These are phyloP conservation scores for Trametopsis cervina DNA, from an alignment of 768 basidiomycete species.

Conservation along the genomic window DNA sequence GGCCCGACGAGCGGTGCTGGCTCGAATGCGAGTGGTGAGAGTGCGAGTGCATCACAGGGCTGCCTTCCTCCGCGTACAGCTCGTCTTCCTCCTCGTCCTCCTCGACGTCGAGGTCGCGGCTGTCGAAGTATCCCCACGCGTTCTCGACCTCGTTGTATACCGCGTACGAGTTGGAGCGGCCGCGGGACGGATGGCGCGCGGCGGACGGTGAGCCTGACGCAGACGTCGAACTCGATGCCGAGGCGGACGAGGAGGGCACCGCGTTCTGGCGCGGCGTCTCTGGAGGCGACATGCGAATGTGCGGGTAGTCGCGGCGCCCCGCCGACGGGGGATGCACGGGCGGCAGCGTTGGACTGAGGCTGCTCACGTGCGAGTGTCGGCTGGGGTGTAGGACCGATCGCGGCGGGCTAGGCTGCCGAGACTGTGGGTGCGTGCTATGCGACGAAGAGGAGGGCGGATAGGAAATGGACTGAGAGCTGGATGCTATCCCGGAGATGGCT, in stretches of 20 bases:
- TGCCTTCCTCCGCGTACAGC: constrained; percentile 12
- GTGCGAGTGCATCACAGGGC: constrained; percentile 4
- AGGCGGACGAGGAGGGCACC: constrained; percentile 1
- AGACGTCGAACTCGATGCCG: constrained; percentile 2
- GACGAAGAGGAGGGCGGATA: background rate
- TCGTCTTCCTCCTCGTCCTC: constrained; percentile 19
- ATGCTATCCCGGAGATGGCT: constrained; percentile 5
- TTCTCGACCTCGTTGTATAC: constrained; percentile 33
- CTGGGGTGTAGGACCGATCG: constrained; percentile 9
- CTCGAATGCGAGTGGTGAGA: background rate
- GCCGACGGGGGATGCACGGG: background rate
- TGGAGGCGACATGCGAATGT: background rate
- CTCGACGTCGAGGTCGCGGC: constrained; percentile 32
- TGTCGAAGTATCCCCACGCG: constrained; percentile 46
- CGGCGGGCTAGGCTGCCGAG: constrained; percentile 1
- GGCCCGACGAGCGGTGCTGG: background rate
- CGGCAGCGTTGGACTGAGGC: constrained; percentile 4
- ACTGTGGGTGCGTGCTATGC: background rate
- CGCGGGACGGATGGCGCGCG: background rate
- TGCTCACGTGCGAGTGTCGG: constrained; percentile 1
- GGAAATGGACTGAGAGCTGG: constrained; percentile 5
- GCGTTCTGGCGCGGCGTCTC: constrained; percentile 4
- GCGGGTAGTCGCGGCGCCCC: constrained; percentile 3
- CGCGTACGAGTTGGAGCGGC: constrained; percentile 2
- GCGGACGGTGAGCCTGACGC: constrained; percentile 6